Conservation (phyloP, 306 rosid species). For the Quercus engelmannii region DNA sequence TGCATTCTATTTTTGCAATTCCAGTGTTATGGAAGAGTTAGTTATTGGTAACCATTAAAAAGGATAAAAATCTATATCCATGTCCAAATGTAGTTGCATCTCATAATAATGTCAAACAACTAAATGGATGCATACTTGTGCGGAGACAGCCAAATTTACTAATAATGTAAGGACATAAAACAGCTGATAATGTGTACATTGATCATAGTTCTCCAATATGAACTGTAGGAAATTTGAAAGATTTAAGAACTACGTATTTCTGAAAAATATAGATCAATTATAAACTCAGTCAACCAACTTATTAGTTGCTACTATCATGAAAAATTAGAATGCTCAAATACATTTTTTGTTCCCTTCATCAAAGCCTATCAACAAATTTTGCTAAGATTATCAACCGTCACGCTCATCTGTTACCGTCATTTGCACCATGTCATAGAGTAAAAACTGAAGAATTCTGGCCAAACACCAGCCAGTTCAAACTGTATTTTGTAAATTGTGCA, state of each 20-base stretch:
- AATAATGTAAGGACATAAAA: too few species aligned
- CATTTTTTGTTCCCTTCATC: background rate
- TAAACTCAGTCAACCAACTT: background rate
- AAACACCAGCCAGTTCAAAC: background rate
- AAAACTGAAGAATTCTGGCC: background rate
- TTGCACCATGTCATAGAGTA: background rate
- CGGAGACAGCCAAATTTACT: background rate
- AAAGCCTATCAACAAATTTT: background rate
- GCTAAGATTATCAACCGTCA: background rate
- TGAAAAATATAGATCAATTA: background rate
- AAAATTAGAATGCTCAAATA: background rate
- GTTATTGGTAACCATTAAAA: background rate
- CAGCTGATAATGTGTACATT: background rate
- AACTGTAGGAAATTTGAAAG: background rate
- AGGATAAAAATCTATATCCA: background rate
- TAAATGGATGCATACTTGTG: background rate
- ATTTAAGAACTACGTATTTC: background rate
- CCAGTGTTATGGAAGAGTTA: background rate
- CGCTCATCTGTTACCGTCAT: background rate
- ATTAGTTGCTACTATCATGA: background rate
- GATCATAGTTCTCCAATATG: background rate
- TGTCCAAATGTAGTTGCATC: background rate
- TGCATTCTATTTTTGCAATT: constrained; percentile 8
- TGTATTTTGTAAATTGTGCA: background rate
- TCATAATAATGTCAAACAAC: background rate